Evolutionary conservation across 805 yeast species (phyloP).

Genomic region (Candida loeiensis): DNA sequence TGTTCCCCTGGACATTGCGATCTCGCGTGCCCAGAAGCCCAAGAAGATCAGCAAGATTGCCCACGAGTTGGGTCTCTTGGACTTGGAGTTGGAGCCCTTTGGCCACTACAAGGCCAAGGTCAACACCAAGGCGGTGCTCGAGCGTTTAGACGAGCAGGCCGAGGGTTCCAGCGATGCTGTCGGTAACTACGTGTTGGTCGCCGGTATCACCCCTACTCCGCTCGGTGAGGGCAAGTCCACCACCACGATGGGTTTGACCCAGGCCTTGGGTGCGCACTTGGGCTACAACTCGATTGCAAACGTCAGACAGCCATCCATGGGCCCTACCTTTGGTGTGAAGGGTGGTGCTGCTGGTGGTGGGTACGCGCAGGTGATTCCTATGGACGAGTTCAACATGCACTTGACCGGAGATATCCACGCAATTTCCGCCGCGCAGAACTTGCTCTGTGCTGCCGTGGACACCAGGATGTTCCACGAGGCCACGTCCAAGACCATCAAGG

Average conservation of each 20-base stretch:
- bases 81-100: slow-evolving; percentile 77
- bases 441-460: slow-evolving; percentile 94
- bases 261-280: slow-evolving; percentile 90
- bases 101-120: slow-evolving; percentile 92
- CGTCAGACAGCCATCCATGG: slow-evolving; percentile 98
- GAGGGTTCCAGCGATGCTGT: slow-evolving; percentile 61
- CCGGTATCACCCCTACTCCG: slow-evolving; percentile 98
- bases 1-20: slow-evolving; percentile 88
- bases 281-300: slow-evolving; percentile 83
- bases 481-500: slow-evolving; percentile 73
- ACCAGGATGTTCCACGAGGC: slow-evolving; percentile 94
- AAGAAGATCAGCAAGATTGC: slow-evolving; percentile 76
- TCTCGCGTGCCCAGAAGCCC: slow-evolving; percentile 85
- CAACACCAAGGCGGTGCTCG: slow-evolving; percentile 39
- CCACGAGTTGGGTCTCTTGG: slow-evolving; percentile 72
- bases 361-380: slow-evolving; percentile 94
- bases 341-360: slow-evolving; percentile 99
- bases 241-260: slow-evolving; percentile 94
- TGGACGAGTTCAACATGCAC: slow-evolving; percentile 98
- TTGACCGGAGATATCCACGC: slow-evolving; percentile 98
- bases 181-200: slow-evolving; percentile 87
- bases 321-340: slow-evolving; percentile 97
- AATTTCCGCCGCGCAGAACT: slow-evolving; percentile 86
- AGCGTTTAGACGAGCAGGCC: slow-evolving; percentile 54
- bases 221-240: slow-evolving; percentile 98